A percentile compares a stretch with the other conserved stretches of the same genome.
phyloP scores from a whole-genome alignment of 768 basidiomycete genomes.

The Russula sp. region DNA sequence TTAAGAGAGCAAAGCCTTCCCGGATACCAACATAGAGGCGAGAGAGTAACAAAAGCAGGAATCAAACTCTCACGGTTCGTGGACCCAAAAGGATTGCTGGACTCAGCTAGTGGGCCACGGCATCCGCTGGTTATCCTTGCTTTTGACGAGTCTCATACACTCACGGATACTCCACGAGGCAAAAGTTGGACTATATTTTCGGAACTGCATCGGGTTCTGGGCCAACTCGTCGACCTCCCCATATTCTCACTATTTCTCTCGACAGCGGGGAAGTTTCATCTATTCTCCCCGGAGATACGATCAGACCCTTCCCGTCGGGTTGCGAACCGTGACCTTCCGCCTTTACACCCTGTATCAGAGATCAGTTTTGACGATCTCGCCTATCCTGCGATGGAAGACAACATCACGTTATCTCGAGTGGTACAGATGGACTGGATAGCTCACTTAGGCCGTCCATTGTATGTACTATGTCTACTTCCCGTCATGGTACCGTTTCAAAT shows the following conservation, averaged over 20 bases:
- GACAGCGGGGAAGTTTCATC: background rate
- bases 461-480: background rate
- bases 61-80: background rate
- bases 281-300: background rate
- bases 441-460: conserved; percentile 8
- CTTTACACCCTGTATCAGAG: background rate
- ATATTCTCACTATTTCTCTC: background rate
- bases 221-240: background rate
- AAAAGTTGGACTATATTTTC: background rate
- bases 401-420: background rate
- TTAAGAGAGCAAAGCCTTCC: background rate
- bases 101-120: background rate
- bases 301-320: background rate
- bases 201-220: background rate
- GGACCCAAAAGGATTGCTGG: background rate
- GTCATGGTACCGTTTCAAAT: background rate
- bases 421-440: background rate
- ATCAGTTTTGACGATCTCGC: background rate
- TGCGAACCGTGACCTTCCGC: background rate
- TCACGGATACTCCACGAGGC: background rate
- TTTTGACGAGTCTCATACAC: background rate
- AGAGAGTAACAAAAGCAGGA: background rate
- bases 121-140: background rate
- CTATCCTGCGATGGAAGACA: background rate
- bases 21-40: background rate